Evolutionary conservation across 139 green algal species (phyloP), one percentile per base, ranked within the genome.

Genomic region (Tetradesmus lagerheimii): DNA sequence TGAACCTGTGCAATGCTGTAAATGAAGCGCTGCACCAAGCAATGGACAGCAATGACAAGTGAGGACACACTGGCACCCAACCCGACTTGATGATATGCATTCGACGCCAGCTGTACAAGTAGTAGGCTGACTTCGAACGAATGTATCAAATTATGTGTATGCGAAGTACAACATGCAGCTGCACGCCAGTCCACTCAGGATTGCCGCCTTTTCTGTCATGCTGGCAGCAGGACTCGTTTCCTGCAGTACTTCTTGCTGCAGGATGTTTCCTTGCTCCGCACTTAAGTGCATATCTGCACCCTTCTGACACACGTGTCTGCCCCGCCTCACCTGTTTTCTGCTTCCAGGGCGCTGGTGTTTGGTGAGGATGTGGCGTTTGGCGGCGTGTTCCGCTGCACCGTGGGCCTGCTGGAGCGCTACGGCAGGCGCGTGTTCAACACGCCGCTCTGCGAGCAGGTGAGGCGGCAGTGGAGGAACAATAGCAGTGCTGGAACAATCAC

Each of bases 321-420:
- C 53, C 53, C 53, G 53, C 15, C 18, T 29, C 53, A 27, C 53
- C 53, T 0, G 25, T 66, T 25, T 37, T 50, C 23, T 43, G 5
- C 14, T 11, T 89, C 27, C 87, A 98, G 95, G 87, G 79, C 92
- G 0, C 93, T 96, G 23, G 92, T 97, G 15, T 98, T 99, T 89
- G 97, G 97, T 8, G 96, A 99, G 90, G 97, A 99, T 87, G 96
- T 99, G 0, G 92, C 89, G 0, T 99, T 99, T 90, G 97, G 97
- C 15, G 97, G 97, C 23, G 97, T 99, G 4, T 99, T 99, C 86
- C 93, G 97, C 4, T 98, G 96, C 91, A 99, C 96, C 6, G 95
- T 95, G 5, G 96, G 96, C 12, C 92, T 99, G 41, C 57, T 91
- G 41, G 94, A 98, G 57, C 91, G 92, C 0, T 98, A 96, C 93